Conservation (phyloP, 768 basidiomycete genomes). For the Suillus ampliporus region DNA sequence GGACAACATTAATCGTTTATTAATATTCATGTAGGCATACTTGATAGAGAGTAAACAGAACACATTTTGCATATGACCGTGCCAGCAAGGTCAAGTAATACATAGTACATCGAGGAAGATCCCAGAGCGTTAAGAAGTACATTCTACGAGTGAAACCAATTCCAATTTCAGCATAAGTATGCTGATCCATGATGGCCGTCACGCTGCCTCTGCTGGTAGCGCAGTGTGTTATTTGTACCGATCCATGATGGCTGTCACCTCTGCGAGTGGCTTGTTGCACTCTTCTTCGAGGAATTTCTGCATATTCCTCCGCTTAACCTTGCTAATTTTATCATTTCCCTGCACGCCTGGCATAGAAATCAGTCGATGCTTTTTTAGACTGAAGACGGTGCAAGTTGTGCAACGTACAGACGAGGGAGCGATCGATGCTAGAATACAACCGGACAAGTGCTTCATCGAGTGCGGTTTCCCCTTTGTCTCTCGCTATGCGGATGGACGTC, state of each 20-base stretch:
- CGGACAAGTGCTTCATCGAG: neutral
- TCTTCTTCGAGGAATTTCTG: neutral
- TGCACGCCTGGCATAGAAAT: neutral
- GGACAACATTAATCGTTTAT: constrained; percentile 14
- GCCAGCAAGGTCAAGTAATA: neutral
- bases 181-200: neutral
- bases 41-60: neutral
- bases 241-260: neutral
- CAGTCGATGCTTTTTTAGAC: neutral
- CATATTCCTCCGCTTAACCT: neutral
- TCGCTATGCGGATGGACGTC: neutral
- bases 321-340: neutral
- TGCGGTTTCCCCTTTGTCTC: neutral
- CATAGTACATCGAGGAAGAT: neutral
- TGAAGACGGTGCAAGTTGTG: neutral
- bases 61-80: neutral
- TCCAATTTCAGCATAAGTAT: neutral
- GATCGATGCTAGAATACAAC: neutral
- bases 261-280: neutral
- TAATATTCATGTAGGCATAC: too few species aligned
- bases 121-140: neutral
- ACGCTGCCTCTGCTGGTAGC: neutral
- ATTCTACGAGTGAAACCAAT: neutral
- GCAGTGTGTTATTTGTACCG: neutral
- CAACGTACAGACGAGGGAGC: neutral